Evolutionary conservation across 2,329 filamentous ascomycete genomes (phyloP), one percentile per base, ranked within the genome.

Genomic region (Aspergillus pseudonomiae): DNA sequence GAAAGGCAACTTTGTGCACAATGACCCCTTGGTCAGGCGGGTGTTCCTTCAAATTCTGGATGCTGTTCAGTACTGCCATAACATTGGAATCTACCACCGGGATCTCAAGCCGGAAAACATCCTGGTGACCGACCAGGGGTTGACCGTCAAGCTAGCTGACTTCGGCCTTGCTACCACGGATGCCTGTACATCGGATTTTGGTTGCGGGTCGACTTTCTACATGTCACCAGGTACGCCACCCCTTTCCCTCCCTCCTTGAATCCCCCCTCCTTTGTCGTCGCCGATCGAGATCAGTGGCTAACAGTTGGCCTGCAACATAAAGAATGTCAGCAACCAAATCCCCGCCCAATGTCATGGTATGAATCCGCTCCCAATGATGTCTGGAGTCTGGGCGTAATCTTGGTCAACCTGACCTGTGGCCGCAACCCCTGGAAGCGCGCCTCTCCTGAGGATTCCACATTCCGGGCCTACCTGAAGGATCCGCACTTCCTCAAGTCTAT

Each of bases 381-480:
- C 71, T 99, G 95, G 95, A 94, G 92, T 74, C 86, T 99, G n/a
- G 95, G 95, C 70, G 94, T 99, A 59, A 97, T 99, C 76, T 86
- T 99, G 65, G 93, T 99, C 73, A 99, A 99, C 83, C 85, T 99
- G 70, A 96, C 93, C 58, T 99, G 95, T 81, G 95, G 95, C 75
- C 93, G 95, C 78, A 99, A 99, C 81, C 95, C 95, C 64, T 99
- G 95, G 95, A 98, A 98, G 83, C 91, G 95, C 77, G 95, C 95
- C 66, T 97, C 93, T 14, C 84, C 88, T 71, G 93, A 97, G 78
- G 95, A 99, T 79, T 93, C 93, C 68, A 98, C 95, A 53, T 99
- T 98, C 86, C 88, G 91, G 74, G 94, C 94, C 60, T 98, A 91
- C 81, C 86, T 91, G 71, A 90, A 90, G 82, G 93, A 93, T 75